Base-by-base conservation (phyloP, 1,139 yeast genomes). In the Hansenula lynferdii region DNA sequence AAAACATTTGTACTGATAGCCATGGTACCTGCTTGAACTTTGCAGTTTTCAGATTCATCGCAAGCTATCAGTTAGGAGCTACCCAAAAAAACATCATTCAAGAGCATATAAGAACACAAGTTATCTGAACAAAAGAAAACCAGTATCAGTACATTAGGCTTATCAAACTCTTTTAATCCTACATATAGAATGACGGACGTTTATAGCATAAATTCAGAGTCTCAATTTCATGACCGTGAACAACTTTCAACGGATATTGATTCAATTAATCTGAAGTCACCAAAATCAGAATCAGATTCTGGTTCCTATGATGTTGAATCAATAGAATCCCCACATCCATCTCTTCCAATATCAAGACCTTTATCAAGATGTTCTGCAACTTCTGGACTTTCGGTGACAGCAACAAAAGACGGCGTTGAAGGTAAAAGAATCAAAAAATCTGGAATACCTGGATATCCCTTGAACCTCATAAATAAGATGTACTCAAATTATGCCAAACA, bases 371-470 rank as follows among this genome's bases (percentile, higher is more conserved):
- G 74, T 35, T 78, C 85, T 16, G 73, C 75, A 26, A 74, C 81
- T 3, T 78, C 85, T 2, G 80, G 84, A 37, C 58, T 80, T 25
- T 79, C 86, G 0, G 79, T 82, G 17, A 80, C 84, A 2, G 87
- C 87, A 11, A 79, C 85, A 21, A 80, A 80, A 51, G 87, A 81
- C 53, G 87, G 87, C 0, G 60, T 80, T 8, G 86, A 80, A 55
- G 87, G 87, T 3, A 73, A 76, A 48, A 60, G 72, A 38, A 64
- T 76, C 36, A 77, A 72, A 48, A 61, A 77, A 42, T 45, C 53
- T n/a, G 69, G 67, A 4, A 68, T 65, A 28, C 69, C 69, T 8
- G 58, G 61, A 16, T 60, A 61, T 39, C 58, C 66, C 1, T 38
- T 60, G 35, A 54, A 56, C 23, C 40, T 61, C 32, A 51, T 61